Conservation (phyloP, 2,329 filamentous ascomycete genomes). For the Stagonosporopsis tanaceti region DNA sequence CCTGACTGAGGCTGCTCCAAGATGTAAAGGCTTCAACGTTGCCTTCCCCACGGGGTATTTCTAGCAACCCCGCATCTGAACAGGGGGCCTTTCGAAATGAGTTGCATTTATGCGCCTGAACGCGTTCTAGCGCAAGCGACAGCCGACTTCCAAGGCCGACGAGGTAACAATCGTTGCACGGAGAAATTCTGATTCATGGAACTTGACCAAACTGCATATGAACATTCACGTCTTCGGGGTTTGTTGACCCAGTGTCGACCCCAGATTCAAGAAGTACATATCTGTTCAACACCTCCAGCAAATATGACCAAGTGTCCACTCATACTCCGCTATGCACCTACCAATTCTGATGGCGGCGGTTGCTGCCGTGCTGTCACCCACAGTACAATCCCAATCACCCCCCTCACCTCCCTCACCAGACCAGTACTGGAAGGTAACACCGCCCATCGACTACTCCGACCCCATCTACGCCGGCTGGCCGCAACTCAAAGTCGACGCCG, state of each 20-base stretch:
- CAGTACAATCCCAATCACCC: background rate
- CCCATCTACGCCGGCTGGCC: slow-evolving; percentile 22
- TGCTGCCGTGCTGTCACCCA: background rate
- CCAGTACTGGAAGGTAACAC: slow-evolving; percentile 23
- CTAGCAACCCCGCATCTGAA: slow-evolving; percentile 4
- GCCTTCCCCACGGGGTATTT: slow-evolving; percentile 2
- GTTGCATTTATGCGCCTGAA: slow-evolving; percentile 1
- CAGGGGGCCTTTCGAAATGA: slow-evolving; percentile 6
- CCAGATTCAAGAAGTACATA: background rate
- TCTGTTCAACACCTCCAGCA: background rate
- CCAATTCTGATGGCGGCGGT: background rate
- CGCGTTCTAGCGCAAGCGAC: slow-evolving; percentile 17
- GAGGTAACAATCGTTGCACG: background rate
- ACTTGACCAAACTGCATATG: background rate
- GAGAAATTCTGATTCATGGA: slow-evolving; percentile 20
- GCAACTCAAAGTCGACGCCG: slow-evolving; percentile 17
- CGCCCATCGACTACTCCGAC: slow-evolving; percentile 24
- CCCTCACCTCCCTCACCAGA: slow-evolving; percentile 12
- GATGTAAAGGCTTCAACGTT: background rate
- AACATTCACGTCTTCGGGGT: background rate
- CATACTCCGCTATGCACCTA: background rate
- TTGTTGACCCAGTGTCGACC: background rate
- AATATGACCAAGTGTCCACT: background rate
- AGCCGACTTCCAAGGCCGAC: slow-evolving; percentile 17
- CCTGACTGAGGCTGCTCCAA: background rate